Conservation (phyloP, 495 filamentous ascomycete species). For the Neurospora hispaniola region DNA sequence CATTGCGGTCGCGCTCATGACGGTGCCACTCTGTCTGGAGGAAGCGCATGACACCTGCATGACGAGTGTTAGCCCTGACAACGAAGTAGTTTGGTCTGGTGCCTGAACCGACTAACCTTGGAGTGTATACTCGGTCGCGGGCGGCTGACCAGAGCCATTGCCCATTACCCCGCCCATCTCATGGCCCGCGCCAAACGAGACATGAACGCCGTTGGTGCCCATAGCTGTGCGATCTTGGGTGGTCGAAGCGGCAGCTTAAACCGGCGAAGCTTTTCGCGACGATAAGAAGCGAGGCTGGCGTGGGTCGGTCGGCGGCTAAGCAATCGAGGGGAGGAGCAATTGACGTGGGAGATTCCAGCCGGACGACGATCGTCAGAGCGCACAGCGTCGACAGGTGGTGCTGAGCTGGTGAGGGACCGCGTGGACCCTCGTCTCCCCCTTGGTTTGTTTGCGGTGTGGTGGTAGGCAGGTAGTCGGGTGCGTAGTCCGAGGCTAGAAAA, state of each 20-base stretch:
- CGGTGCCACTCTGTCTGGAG: slow-evolving; percentile 98
- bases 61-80: slow-evolving; percentile 5
- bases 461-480: not conserved
- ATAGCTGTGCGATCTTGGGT: slow-evolving; percentile 33
- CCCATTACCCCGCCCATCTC: slow-evolving; percentile 22
- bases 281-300: not conserved
- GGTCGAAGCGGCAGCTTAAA: not conserved
- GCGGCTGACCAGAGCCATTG: slow-evolving; percentile 49
- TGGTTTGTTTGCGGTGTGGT: not conserved
- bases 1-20: slow-evolving; percentile 94
- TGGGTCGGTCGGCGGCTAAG: not conserved
- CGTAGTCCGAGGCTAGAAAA: not conserved
- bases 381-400: not conserved
- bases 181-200: slow-evolving; percentile 38
- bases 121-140: slow-evolving; percentile 94
- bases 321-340: not conserved
- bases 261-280: not conserved
- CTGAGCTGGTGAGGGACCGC: not conserved
- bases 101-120: slow-evolving; percentile 54
- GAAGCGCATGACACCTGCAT: slow-evolving; percentile 93
- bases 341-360: not conserved
- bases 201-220: slow-evolving; percentile 53
- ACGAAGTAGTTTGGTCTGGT: not conserved
- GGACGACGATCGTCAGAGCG: not conserved
- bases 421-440: not conserved